Evolutionary conservation across 768 basidiomycete genomes (phyloP).

Genomic region (Baorangia bicolor): DNA sequence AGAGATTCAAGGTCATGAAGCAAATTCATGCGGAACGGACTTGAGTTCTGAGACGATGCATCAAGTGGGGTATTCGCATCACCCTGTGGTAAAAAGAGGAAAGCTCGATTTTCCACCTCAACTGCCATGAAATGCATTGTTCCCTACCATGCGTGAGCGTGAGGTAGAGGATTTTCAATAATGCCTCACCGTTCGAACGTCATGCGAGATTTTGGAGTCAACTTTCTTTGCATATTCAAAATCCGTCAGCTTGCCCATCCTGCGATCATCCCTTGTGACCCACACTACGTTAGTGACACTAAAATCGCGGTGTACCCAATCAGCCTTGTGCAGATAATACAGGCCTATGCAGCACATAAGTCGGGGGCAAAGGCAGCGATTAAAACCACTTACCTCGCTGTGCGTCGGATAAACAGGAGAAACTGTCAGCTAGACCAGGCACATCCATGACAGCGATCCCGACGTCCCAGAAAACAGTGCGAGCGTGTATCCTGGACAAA

Average conservation of each 20-base stretch:
- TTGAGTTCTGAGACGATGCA: too few species aligned
- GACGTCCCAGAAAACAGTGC: neutral
- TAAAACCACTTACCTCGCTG: neutral
- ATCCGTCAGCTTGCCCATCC: slow-evolving; percentile 10
- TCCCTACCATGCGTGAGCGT: slow-evolving; percentile 2
- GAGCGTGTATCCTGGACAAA: too few species aligned
- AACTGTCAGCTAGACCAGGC: neutral
- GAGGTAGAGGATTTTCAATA: neutral
- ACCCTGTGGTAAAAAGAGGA: neutral
- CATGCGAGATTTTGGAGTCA: neutral
- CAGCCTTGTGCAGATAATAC: slow-evolving; percentile 1
- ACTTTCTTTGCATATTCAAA: slow-evolving; percentile 11
- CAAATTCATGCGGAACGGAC: slow-evolving; percentile 13
- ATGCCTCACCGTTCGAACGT: slow-evolving; percentile 9
- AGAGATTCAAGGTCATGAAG: slow-evolving; percentile 15
- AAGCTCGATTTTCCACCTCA: neutral
- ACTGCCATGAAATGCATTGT: slow-evolving; percentile 12
- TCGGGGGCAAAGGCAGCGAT: neutral
- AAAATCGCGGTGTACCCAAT: slow-evolving; percentile 8
- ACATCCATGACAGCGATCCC: neutral
- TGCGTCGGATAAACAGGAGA: neutral
- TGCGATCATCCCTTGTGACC: neutral
- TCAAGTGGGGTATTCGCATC: too few species aligned
- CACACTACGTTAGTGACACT: slow-evolving; percentile 1
- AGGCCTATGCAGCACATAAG: neutral